These are phyloP conservation scores for Pichia norvegensis DNA, from an alignment of 1,139 yeast species.

Conservation along the genomic window DNA sequence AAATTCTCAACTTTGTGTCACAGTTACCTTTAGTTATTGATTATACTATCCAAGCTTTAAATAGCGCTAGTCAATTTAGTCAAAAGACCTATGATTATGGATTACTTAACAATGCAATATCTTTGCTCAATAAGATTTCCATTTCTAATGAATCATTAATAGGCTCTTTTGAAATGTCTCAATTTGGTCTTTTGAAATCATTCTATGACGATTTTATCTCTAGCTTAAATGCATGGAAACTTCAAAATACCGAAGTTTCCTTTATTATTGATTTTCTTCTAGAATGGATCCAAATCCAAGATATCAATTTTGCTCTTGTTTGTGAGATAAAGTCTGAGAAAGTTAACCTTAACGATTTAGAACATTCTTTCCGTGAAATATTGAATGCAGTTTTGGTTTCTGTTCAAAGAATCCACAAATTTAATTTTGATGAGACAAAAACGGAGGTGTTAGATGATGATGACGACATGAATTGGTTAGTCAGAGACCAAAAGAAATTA, in stretches of 20 bases:
- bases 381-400: slow-evolving; percentile 59
- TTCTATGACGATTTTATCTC: slow-evolving; percentile 20
- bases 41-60: slow-evolving; percentile 35
- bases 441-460: slow-evolving; percentile 11
- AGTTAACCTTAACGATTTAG: slow-evolving; percentile 35
- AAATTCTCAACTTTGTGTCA: slow-evolving; percentile 5
- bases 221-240: slow-evolving; percentile 30
- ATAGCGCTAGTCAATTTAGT: slow-evolving; percentile 21
- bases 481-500: slow-evolving; percentile 40
- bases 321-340: slow-evolving; percentile 24
- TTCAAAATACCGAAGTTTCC: slow-evolving; percentile 24
- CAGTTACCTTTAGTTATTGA: slow-evolving; percentile 48
- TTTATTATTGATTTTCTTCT: slow-evolving; percentile 43
- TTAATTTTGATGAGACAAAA: slow-evolving; percentile 26
- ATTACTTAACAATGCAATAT: slow-evolving; percentile 15
- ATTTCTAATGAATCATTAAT: slow-evolving; percentile 4
- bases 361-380: slow-evolving; percentile 41
- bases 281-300: slow-evolving; percentile 32
- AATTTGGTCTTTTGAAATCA: slow-evolving; percentile 5
- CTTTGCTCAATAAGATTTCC: not conserved
- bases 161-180: slow-evolving; percentile 10
- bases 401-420: slow-evolving; percentile 48
- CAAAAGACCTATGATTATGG: slow-evolving; percentile 2
- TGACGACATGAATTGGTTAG: slow-evolving; percentile 63
- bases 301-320: slow-evolving; percentile 22